phyloP scores from a whole-genome alignment of 2,329 filamentous ascomycete genomes.

The Canariomyces notabilis region DNA sequence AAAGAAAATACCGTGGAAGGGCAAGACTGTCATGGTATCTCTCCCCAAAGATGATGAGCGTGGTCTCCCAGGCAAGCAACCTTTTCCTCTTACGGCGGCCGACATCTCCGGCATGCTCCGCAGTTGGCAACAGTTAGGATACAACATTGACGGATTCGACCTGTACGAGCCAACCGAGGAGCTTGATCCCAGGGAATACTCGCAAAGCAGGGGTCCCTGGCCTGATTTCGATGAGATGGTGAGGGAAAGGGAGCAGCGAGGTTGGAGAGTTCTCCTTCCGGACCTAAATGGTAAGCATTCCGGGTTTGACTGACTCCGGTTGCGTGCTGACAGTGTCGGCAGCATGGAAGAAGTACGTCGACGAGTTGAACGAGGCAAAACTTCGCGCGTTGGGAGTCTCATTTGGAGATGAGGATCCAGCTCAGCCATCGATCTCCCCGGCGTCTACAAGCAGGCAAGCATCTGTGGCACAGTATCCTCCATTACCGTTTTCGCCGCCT shows the following conservation, averaged over 20 bases:
- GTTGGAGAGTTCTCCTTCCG: slow-evolving; percentile 63
- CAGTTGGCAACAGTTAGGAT: slow-evolving; percentile 65
- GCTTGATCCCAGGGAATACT: slow-evolving; percentile 37
- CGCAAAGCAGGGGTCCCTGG: slow-evolving; percentile 65
- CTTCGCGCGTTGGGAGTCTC: slow-evolving; percentile 85
- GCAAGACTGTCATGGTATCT: slow-evolving; percentile 67
- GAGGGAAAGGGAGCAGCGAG: slow-evolving; percentile 47
- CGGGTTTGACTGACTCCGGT: background rate
- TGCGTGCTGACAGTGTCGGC: slow-evolving; percentile 17
- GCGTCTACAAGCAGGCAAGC: slow-evolving; percentile 61
- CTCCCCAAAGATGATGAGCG: slow-evolving; percentile 64
- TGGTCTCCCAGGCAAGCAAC: slow-evolving; percentile 50
- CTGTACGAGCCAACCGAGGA: slow-evolving; percentile 45
- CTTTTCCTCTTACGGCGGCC: slow-evolving; percentile 48
- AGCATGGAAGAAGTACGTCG: slow-evolving; percentile 71
- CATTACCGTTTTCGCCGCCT: slow-evolving; percentile 77
- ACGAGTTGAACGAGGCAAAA: slow-evolving; percentile 83
- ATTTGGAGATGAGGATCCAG: slow-evolving; percentile 67
- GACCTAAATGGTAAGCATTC: slow-evolving; percentile 54
- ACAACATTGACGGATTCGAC: slow-evolving; percentile 64
- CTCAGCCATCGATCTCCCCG: slow-evolving; percentile 60
- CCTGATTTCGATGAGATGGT: slow-evolving; percentile 56
- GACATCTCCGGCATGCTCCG: slow-evolving; percentile 59
- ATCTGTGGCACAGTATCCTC: slow-evolving; percentile 65
- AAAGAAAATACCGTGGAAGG: slow-evolving; percentile 71